A percentile compares a stretch with the other conserved stretches of the same genome.
These are phyloP conservation scores for Neurospora pannonica DNA, from an alignment of 495 filamentous ascomycete genomes.

Conservation along the genomic window DNA sequence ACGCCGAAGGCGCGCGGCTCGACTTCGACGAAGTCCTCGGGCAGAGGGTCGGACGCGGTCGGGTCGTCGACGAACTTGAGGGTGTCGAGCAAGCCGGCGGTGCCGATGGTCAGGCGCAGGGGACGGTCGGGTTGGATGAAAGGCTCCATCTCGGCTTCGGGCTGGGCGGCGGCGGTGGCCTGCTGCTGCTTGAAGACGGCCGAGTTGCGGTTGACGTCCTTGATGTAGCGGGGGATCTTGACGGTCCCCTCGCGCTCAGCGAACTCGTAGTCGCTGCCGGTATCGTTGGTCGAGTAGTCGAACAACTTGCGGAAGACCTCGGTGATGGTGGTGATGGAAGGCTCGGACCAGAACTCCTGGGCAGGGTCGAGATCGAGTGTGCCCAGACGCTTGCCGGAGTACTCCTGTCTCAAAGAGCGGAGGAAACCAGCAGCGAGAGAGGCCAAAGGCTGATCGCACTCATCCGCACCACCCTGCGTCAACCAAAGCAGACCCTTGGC, in stretches of 20 bases:
- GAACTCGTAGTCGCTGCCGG: slow-evolving; percentile 19
- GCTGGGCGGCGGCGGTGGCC: not conserved
- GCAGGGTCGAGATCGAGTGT: slow-evolving; percentile 18
- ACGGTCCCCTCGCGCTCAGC: slow-evolving; percentile 16
- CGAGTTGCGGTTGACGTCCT: slow-evolving; percentile 24
- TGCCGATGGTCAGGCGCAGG: slow-evolving; percentile 21
- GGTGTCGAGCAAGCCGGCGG: slow-evolving; percentile 22
- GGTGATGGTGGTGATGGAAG: slow-evolving; percentile 13
- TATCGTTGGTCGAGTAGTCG: slow-evolving; percentile 4
- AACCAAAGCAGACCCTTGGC: slow-evolving; percentile 38
- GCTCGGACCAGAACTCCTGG: slow-evolving; percentile 6
- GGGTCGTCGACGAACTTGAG: slow-evolving; percentile 23
- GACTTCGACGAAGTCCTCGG: slow-evolving; percentile 29
- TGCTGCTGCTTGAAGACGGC: slow-evolving; percentile 8
- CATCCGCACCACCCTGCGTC: slow-evolving; percentile 35
- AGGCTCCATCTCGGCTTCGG: slow-evolving; percentile 9
- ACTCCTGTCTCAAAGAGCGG: slow-evolving; percentile 23
- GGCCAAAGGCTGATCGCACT: slow-evolving; percentile 14
- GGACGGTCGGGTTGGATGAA: slow-evolving; percentile 22
- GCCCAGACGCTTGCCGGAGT: slow-evolving; percentile 15
- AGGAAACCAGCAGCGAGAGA: slow-evolving; percentile 24
- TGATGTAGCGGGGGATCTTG: slow-evolving; percentile 20
- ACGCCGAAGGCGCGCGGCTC: slow-evolving; percentile 31
- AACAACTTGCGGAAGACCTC: slow-evolving; percentile 16
- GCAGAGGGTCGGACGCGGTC: slow-evolving; percentile 8